These are phyloP conservation scores for Sergeia podlipaevii DNA, from an alignment of 208 protist genomes.

Conservation along the genomic window DNA sequence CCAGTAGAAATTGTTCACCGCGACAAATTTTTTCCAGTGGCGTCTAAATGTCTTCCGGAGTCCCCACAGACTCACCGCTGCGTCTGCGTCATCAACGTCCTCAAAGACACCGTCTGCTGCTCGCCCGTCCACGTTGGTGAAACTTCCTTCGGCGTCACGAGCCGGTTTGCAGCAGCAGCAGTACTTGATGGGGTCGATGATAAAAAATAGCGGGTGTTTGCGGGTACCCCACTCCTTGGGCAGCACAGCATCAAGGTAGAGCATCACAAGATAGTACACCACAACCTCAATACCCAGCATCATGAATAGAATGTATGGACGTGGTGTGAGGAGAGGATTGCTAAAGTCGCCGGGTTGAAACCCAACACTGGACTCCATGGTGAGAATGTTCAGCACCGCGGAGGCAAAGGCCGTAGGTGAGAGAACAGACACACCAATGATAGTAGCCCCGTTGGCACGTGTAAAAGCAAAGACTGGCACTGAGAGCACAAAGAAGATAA, in stretches of 20 bases:
- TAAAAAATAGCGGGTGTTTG: slow-evolving; percentile 34
- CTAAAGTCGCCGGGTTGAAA: slow-evolving; percentile 12
- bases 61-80: slow-evolving; percentile 19
- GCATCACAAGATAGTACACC: slow-evolving; percentile 39
- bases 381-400: slow-evolving; percentile 27
- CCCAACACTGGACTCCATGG: slow-evolving; percentile 13
- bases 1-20: slow-evolving; percentile 63
- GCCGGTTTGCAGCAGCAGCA: slow-evolving; percentile 1
- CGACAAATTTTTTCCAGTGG: slow-evolving; percentile 21
- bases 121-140: slow-evolving; percentile 4
- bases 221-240: slow-evolving; percentile 29
- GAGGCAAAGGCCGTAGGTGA: slow-evolving; percentile 31
- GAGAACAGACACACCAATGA: slow-evolving; percentile 21
- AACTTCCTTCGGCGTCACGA: slow-evolving; percentile 17
- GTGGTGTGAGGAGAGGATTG: slow-evolving; percentile 12
- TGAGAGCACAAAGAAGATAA: slow-evolving; percentile 42
- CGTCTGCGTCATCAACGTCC: slow-evolving; percentile 12
- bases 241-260: slow-evolving; percentile 46
- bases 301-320: slow-evolving; percentile 17
- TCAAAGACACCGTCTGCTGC: slow-evolving; percentile 19
- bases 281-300: slow-evolving; percentile 32
- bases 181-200: slow-evolving; percentile 18
- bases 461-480: slow-evolving; percentile 28
- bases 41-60: slow-evolving; percentile 33
- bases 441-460: slow-evolving; percentile 11